Evolutionary conservation across 177 flowering plant genomes (phyloP), one percentile per base, ranked within the genome.

Genomic region (Vitis hybrid): DNA sequence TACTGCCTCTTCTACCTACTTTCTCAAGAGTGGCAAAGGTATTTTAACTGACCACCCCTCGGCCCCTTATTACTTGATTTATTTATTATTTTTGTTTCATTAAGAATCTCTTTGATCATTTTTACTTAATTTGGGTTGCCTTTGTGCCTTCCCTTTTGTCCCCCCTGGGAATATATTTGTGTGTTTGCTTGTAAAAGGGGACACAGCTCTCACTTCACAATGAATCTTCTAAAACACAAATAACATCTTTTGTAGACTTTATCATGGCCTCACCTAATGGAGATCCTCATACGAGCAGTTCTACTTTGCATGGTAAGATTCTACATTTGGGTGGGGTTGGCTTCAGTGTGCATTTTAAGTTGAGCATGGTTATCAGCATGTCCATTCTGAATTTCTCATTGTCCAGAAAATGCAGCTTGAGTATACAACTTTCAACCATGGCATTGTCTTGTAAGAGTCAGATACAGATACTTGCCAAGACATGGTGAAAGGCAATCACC

Each of bases 1-100:
- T 76, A 30, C 72, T 76, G 72, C 79, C 82, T 63, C 74, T 79
- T 70, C 55, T 79, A 57, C 79, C 82, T 67, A 67, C 59, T 21
- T 63, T 73, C 35, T 72, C 82, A 60, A 70, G 62, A 63, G 69
- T 79, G 61, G 65, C 41, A 53, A 76, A 79, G 82, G 82, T 79
- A 73, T 15, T 20, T 54, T 50, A 32, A 53, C 15, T 14, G 11
- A 3, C 55, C 55, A 11, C 13, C 55, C 55, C 4, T 41, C 1
- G 9, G 46, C 46, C 46, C 46, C 46, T 41, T 54, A n/a, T n/a
- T 12, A 54, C 17, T 54, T n/a, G 15, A 12, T 54, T n/a, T 13
- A 12, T 54, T 12, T 54, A 12, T 54, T 54, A 54, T 54, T 54
- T 52, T 27, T 27, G 30, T 27, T 41, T 41, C 46, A 8, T 6